phyloP scores from a whole-genome alignment of 1,139 yeast genomes.

The Candida neerlandica region DNA sequence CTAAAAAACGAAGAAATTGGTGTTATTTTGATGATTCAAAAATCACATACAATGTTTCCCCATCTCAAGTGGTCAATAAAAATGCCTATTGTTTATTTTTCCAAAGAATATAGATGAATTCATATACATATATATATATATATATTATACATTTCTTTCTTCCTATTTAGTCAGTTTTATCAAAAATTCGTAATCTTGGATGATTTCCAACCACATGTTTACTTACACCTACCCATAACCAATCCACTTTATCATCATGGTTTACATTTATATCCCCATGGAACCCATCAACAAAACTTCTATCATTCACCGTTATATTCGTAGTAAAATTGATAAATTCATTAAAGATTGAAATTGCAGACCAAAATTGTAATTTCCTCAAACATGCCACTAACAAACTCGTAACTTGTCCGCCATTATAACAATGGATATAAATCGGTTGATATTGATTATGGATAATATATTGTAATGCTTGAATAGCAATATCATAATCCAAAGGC shows the following conservation, averaged over 20 bases:
- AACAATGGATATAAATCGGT: constrained; percentile 83
- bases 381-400: constrained; percentile 84
- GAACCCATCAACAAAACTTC: constrained; percentile 81
- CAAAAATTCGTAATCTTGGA: constrained; percentile 42
- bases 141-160: background rate
- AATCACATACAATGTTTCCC: constrained; percentile 45
- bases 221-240: constrained; percentile 78
- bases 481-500: constrained; percentile 70
- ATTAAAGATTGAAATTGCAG: constrained; percentile 81
- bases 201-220: constrained; percentile 53
- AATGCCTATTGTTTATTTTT: constrained; percentile 82
- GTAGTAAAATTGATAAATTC: constrained; percentile 81
- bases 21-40: constrained; percentile 76
- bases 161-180: constrained; percentile 14
- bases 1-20: constrained; percentile 55
- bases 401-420: constrained; percentile 88
- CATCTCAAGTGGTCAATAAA: constrained; percentile 50
- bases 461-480: constrained; percentile 58
- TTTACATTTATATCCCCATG: constrained; percentile 60
- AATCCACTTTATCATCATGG: constrained; percentile 55
- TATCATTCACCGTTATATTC: constrained; percentile 80
- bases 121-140: constrained; percentile 13
- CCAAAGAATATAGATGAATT: constrained; percentile 41
- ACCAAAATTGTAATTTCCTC: constrained; percentile 85
- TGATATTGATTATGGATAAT: constrained; percentile 60